A percentile compares a stretch with the other conserved stretches of the same genome.
Evolutionary conservation across 176 grass and related monocot genomes (phyloP).

Genomic region (Metroxylon sagu): DNA sequence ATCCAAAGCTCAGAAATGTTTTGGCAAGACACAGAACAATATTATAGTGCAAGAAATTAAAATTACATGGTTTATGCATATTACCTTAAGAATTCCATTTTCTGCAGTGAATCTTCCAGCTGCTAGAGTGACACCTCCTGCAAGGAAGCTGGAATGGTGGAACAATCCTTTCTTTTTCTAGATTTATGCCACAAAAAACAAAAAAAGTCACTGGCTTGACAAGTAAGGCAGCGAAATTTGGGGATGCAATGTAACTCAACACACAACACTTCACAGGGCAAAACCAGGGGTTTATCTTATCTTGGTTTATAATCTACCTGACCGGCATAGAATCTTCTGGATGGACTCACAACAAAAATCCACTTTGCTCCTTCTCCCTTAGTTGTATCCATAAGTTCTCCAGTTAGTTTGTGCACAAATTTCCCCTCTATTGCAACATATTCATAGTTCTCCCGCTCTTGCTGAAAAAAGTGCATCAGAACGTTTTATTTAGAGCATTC

Average conservation of each 20-base stretch:
- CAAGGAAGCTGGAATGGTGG: conserved; percentile 96
- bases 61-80: conserved; percentile 1
- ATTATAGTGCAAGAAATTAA: too few relatives aligned
- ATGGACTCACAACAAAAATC: conserved; percentile 95
- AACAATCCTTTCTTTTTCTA: conserved; percentile 90
- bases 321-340: conserved; percentile 62
- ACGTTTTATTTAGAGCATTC: not conserved
- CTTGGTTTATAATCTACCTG: conserved; percentile 35
- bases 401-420: conserved; percentile 49
- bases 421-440: conserved; percentile 44
- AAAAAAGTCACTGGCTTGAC: conserved; percentile 3
- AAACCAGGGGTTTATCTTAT: not conserved
- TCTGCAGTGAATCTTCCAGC: conserved; percentile 70
- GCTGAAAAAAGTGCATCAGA: conserved; percentile 30
- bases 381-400: conserved; percentile 52
- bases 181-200: too few relatives aligned
- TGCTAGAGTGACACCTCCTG: conserved; percentile 75
- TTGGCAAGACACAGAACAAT: too few relatives aligned
- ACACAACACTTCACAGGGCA: too few relatives aligned
- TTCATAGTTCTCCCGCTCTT: conserved; percentile 71
- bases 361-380: conserved; percentile 55
- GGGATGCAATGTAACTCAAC: not conserved
- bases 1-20: too few relatives aligned
- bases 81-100: conserved; percentile 75
- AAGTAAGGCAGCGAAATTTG: conserved; percentile 5